Evolutionary conservation across 306 rosid species (phyloP).

Genomic region (Quercus agrifolia): DNA sequence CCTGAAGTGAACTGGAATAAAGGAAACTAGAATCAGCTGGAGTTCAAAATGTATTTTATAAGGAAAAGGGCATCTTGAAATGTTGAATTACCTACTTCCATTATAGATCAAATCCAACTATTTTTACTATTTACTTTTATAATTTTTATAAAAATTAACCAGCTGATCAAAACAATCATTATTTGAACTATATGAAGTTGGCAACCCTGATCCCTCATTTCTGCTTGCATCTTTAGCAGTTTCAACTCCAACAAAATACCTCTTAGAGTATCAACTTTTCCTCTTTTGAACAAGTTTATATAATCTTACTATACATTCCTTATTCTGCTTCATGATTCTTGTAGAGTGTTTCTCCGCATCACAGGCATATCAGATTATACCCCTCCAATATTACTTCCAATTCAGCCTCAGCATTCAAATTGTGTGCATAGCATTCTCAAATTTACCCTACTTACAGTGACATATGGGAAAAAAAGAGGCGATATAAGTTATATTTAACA

Average conservation of each 20-base stretch:
- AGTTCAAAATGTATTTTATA: background rate
- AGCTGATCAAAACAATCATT: background rate
- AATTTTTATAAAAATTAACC: background rate
- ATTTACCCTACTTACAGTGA: background rate
- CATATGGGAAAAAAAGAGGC: background rate
- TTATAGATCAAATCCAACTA: background rate
- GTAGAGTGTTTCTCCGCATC: background rate
- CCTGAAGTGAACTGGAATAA: constrained; percentile 79
- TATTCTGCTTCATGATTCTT: background rate
- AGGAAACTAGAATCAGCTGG: constrained; percentile 24
- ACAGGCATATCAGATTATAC: background rate
- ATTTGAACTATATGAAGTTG: background rate
- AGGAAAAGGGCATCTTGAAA: background rate
- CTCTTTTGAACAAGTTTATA: background rate
- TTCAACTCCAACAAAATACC: background rate
- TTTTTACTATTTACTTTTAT: background rate
- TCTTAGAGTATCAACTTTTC: background rate
- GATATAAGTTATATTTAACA: background rate
- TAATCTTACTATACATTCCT: background rate
- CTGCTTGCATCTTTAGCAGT: background rate
- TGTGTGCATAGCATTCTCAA: background rate
- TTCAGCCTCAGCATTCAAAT: background rate
- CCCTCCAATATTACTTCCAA: background rate
- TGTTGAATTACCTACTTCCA: no score
- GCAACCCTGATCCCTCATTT: background rate